Evolutionary conservation across 2,329 filamentous ascomycete genomes (phyloP), one percentile per base, ranked within the genome.

Genomic region (Pseudogymnoascus sp.): DNA sequence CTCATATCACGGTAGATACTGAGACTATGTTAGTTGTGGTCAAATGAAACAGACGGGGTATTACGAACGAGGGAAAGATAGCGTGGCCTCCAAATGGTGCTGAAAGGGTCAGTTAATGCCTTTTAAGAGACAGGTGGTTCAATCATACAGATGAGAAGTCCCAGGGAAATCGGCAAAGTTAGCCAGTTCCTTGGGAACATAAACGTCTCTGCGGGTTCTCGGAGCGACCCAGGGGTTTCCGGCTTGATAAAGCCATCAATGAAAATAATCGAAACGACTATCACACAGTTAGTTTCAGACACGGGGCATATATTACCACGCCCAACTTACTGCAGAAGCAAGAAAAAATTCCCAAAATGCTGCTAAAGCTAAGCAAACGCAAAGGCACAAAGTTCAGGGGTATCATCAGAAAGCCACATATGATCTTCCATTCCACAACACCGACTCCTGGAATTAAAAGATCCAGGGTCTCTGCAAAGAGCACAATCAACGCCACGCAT

Each of bases 401-500:
- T 62, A 95, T 78, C 66, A 97, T 78, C 61, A 96, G 78, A 15
- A 90, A 63, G 13, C 90, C 87, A 72, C 92, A 95, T 31, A 96
- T 74, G 33, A 93, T 78, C 75, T 97, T 97, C 92, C 93, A 97
- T 64, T 84, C 78, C 0, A 84, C 80, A 4, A 89, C 76, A 54
- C 82, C 84, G 65, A 89, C 75, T 0, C 83, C 85, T 0, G 91
- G 89, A 59, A 97, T 84, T 17, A 97, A 76, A 11, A 90, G 82
- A 68, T 90, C 79, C 68, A 97, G 80, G 47, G 90, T 95, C 75
- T 97, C 94, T 59, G 90, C 90, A 73, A 97, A 97, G n/a, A 97
- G 82, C 17, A 96, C 90, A 33, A 96, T 84, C 3, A 96, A 80
- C 2, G 93, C 93, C 31, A 97, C 92, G 70, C 90, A 95, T 21